Evolutionary conservation across 176 grass and related monocot genomes (phyloP).

Genomic region (Aegilops bicornis): DNA sequence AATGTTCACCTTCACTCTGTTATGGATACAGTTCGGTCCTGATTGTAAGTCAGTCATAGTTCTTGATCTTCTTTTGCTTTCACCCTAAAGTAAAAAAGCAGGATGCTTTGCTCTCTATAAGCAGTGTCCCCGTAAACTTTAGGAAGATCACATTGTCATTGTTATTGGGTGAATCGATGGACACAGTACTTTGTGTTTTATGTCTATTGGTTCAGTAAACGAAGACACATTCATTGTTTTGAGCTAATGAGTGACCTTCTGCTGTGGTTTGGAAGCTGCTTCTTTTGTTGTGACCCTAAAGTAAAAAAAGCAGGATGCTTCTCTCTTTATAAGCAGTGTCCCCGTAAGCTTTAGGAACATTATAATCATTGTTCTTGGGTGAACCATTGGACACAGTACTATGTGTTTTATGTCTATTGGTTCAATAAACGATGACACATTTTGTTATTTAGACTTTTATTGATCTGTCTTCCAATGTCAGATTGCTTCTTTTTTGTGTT

Average conservation of each 20-base stretch:
- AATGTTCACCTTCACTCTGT: no score
- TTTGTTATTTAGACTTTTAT: not conserved
- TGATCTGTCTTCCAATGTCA: not conserved
- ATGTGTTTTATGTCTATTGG: constrained; percentile 37
- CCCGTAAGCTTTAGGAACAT: constrained; percentile 58
- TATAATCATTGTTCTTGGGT: constrained; percentile 60
- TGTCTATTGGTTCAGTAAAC: constrained; percentile 84
- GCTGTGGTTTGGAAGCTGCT: not conserved
- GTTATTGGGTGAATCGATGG: constrained; percentile 62
- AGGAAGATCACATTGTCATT: constrained; percentile 38
- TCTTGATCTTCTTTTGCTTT: not conserved
- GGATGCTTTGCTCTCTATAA: constrained; percentile 21
- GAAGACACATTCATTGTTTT: constrained; percentile 43
- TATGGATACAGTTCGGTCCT: not conserved
- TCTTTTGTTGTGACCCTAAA: not conserved
- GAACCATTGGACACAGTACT: constrained; percentile 35
- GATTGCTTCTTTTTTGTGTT: not conserved
- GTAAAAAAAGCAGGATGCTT: constrained; percentile 42
- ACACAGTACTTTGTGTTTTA: constrained; percentile 30
- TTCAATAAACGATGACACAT: constrained; percentile 62
- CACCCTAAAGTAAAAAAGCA: constrained; percentile 50
- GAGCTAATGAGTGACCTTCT: not conserved
- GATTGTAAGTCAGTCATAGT: not conserved
- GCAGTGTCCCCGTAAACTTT: constrained; percentile 47
- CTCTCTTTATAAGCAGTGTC: constrained; percentile 26